Evolutionary conservation across 2,329 filamentous ascomycete species (phyloP).

Genomic region (Verticillium albo-atrum): DNA sequence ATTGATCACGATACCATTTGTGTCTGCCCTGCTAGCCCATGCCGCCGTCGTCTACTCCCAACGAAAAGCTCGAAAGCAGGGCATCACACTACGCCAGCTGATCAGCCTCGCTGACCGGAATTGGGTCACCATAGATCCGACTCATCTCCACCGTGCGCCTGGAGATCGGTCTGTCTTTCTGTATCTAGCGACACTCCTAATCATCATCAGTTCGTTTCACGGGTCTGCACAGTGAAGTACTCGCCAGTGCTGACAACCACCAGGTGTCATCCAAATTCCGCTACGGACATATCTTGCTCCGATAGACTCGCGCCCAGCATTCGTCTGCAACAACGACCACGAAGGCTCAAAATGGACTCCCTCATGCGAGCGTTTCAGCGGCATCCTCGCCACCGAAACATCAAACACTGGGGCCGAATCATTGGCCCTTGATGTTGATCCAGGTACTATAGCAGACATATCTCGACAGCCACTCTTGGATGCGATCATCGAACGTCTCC

Average conservation of each 20-base stretch:
- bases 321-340: neutral
- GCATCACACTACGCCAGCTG: conserved; percentile 7
- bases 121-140: conserved; percentile 6
- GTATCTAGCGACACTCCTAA: neutral
- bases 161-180: neutral
- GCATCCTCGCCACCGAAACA: neutral
- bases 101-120: conserved; percentile 7
- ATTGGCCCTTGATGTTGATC: neutral
- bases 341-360: neutral
- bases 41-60: conserved; percentile 10
- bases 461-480: neutral
- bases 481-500: neutral
- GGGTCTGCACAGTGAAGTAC: neutral
- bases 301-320: neutral
- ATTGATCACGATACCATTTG: conserved; percentile 8
- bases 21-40: conserved; percentile 7
- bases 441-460: neutral
- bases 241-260: neutral
- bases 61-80: conserved; percentile 4
- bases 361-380: neutral
- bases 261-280: conserved; percentile 5
- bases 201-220: neutral
- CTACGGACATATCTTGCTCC: conserved; percentile 3
- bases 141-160: neutral
- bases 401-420: neutral